phyloP scores from a whole-genome alignment of 495 filamentous ascomycete species.

The Choiromyces venosus region DNA sequence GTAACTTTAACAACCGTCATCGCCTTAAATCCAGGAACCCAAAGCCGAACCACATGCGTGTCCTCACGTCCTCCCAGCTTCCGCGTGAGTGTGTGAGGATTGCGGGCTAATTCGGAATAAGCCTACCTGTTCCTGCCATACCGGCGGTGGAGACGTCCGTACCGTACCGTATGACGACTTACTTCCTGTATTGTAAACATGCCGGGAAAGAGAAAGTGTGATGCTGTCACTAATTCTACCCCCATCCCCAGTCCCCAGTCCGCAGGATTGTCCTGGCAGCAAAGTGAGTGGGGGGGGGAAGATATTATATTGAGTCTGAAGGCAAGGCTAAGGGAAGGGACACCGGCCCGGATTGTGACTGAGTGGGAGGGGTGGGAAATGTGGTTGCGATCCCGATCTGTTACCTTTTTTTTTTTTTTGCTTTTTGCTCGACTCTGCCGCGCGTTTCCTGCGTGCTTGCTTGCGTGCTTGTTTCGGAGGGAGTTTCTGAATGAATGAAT shows the following conservation, averaged over 20 bases:
- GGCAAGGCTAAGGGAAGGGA: background rate
- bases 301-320: background rate
- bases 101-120: background rate
- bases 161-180: background rate
- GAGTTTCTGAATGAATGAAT: background rate
- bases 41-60: background rate
- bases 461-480: background rate
- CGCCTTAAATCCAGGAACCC: conserved; percentile 1
- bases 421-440: background rate
- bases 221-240: background rate
- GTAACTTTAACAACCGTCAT: too few species aligned
- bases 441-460: background rate
- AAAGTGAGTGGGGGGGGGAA: background rate
- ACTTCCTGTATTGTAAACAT: background rate
- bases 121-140: background rate
- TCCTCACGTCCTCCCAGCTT: too few species aligned
- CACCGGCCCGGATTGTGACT: conserved; percentile 3
- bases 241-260: background rate
- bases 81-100: background rate
- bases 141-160: too few species aligned
- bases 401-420: background rate
- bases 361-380: background rate
- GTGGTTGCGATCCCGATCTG: conserved; percentile 3
- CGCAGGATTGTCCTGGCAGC: background rate
- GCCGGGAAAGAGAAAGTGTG: conserved; percentile 1